Evolutionary conservation across 306 rosid species (phyloP), one percentile per base, ranked within the genome.

Genomic region (Phaseolus lunatus): DNA sequence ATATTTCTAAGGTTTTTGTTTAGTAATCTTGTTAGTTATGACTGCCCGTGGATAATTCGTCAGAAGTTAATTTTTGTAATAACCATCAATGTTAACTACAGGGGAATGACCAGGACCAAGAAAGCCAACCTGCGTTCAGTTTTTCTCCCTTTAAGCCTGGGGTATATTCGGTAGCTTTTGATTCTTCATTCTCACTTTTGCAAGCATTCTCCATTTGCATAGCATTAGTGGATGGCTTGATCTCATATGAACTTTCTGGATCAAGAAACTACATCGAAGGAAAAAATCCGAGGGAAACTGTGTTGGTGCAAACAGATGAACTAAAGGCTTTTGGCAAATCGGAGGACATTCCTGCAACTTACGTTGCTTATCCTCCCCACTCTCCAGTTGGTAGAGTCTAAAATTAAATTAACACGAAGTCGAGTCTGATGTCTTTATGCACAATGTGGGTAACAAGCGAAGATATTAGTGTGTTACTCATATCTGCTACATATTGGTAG

Each of bases 141-240:
- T 73, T 96, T 79, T 67, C 88, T 41, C 85, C 83, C 58, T 91
- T 84, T 73, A 90, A 88, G 85, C 89, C 88, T 47, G 93, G 90
- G 66, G 80, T 86, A 83, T 96, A 88, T 57, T 92, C 99, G 37
- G 90, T 92, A 67, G 89, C 83, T 84, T 96, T 90, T 79, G 90
- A 76, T 67, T 85, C 96, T 44, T 86, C 93, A 54, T 74, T 96
- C 65, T 81, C 98, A 53, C 84, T 78, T 75, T 75, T 96, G 85
- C 99, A 88, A 88, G 99, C 98, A 45, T 92, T 96, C 86, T 92
- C 97, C 77, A 86, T 89, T 43, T 87, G 97, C 92, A 81, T 90
- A 85, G 92, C 98, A 9, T 84, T 89, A 76, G 76, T 96, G 75
- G 96, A 96, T 70, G 47, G 96, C 80, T 81, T 77, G 87, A 88